Conservation (phyloP, 106 monocot species). For the Dioscorea dumetorum region DNA sequence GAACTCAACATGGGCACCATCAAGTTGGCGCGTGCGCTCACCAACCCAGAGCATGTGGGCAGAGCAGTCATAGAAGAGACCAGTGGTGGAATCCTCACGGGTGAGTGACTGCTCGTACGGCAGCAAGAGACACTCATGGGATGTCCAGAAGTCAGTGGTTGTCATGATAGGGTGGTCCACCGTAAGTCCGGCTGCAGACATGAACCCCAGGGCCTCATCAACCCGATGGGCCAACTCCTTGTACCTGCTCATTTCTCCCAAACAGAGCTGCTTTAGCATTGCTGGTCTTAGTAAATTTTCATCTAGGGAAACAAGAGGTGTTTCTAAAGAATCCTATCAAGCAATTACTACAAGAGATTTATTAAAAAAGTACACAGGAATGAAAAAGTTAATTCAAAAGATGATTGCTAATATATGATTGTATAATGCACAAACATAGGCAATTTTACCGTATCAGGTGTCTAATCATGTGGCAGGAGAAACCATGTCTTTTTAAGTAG, state of each 20-base stretch:
- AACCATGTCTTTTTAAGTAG: no score
- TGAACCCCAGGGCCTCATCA: constrained; percentile 66
- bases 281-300: no score
- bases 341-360: no score
- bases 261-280: no score
- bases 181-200: constrained; percentile 59
- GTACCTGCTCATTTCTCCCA: constrained; percentile 30
- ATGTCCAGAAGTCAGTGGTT: constrained; percentile 68
- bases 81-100: constrained; percentile 64
- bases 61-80: constrained; percentile 65
- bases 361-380: no score
- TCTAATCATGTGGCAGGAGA: no score
- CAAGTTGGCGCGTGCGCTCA: constrained; percentile 84
- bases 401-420: no score
- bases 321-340: no score
- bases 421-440: no score
- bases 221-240: constrained; percentile 54
- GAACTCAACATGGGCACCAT: constrained; percentile 88
- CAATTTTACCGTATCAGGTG: no score
- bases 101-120: constrained; percentile 70
- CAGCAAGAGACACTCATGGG: constrained; percentile 69
- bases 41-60: constrained; percentile 93
- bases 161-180: constrained; percentile 67
- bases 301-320: no score
- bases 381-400: no score